phyloP scores from a whole-genome alignment of 768 basidiomycete species.

The Dendrothele bispora region DNA sequence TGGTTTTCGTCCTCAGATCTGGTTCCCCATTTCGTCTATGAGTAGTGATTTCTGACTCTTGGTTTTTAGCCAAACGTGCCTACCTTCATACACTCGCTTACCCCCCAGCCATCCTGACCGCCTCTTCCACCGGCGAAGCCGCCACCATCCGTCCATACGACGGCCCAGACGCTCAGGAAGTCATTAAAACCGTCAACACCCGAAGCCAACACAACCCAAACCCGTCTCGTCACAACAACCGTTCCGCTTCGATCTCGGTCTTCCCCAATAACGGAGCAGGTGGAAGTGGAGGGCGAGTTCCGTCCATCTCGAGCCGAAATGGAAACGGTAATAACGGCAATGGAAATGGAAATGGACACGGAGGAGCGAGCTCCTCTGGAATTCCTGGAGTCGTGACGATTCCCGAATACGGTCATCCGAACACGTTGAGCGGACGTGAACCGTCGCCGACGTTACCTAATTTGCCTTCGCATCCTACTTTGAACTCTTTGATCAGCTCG shows the following conservation, averaged over 20 bases:
- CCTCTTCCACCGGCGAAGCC: constrained; percentile 46
- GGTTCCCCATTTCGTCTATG: too few species aligned
- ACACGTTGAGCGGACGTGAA: constrained; percentile 52
- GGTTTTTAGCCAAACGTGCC: constrained; percentile 82
- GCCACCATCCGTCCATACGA: constrained; percentile 89
- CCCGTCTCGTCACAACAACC: constrained; percentile 69
- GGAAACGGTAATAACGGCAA: constrained; percentile 31
- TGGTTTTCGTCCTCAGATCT: too few species aligned
- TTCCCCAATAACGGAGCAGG: constrained; percentile 40
- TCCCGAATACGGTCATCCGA: constrained; percentile 43
- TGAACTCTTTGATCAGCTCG: constrained; percentile 82
- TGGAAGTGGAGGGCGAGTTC: constrained; percentile 35
- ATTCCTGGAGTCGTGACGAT: constrained; percentile 46
- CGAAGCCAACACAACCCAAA: constrained; percentile 63
- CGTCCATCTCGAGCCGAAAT: too few species aligned
- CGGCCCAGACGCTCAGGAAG: constrained; percentile 85
- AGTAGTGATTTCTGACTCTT: neutral
- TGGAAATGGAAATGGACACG: too few species aligned
- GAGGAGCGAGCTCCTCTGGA: too few species aligned
- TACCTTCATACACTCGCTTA: constrained; percentile 89
- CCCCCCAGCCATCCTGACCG: constrained; percentile 70
- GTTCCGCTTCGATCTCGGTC: constrained; percentile 65
- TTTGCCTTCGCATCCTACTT: constrained; percentile 79
- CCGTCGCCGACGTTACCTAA: constrained; percentile 82
- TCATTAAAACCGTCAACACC: constrained; percentile 82